These are phyloP conservation scores for Stagonosporopsis cucurbitacearum DNA, from an alignment of 2,329 filamentous ascomycete species.

Conservation along the genomic window DNA sequence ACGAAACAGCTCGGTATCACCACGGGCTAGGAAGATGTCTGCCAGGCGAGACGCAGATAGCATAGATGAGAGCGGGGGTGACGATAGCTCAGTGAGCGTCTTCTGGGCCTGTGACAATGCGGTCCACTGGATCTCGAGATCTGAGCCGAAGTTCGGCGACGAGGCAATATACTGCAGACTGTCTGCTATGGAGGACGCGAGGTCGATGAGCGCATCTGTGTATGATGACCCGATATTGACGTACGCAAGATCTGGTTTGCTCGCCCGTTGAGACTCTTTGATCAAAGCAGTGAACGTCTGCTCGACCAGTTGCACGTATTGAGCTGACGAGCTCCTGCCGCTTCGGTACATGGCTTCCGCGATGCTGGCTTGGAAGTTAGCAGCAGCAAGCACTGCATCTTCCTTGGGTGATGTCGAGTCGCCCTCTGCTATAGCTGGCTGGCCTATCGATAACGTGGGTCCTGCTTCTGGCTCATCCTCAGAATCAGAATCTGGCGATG, in stretches of 20 bases:
- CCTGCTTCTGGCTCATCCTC: constrained; percentile 39
- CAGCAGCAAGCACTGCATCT: constrained; percentile 62
- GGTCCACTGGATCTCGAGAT: constrained; percentile 41
- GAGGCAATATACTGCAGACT: constrained; percentile 21
- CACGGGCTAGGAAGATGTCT: constrained; percentile 42
- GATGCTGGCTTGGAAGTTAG: constrained; percentile 63
- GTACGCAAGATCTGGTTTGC: constrained; percentile 57
- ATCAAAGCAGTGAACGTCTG: constrained; percentile 42
- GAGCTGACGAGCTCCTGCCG: constrained; percentile 56
- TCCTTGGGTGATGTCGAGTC: constrained; percentile 52
- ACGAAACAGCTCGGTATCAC: constrained; percentile 44
- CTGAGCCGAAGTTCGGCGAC: constrained; percentile 21
- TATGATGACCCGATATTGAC: constrained; percentile 61
- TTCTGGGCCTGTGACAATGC: constrained; percentile 41
- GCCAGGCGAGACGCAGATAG: constrained; percentile 38
- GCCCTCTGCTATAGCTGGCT: constrained; percentile 26
- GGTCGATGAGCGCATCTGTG: constrained; percentile 63
- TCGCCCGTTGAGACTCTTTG: constrained; percentile 56
- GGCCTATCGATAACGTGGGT: constrained; percentile 43
- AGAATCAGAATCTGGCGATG: constrained; percentile 22
- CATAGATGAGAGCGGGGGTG: constrained; percentile 20
- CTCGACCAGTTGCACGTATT: constrained; percentile 58
- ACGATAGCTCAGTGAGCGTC: constrained; percentile 35
- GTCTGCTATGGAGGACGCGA: constrained; percentile 57
- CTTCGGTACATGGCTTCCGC: constrained; percentile 64